Percentiles rank a stretch among this genome's conserved stretches.
These are phyloP conservation scores for Saccharum spontaneum DNA, from an alignment of 176 grass and related monocot species.

Conservation along the genomic window DNA sequence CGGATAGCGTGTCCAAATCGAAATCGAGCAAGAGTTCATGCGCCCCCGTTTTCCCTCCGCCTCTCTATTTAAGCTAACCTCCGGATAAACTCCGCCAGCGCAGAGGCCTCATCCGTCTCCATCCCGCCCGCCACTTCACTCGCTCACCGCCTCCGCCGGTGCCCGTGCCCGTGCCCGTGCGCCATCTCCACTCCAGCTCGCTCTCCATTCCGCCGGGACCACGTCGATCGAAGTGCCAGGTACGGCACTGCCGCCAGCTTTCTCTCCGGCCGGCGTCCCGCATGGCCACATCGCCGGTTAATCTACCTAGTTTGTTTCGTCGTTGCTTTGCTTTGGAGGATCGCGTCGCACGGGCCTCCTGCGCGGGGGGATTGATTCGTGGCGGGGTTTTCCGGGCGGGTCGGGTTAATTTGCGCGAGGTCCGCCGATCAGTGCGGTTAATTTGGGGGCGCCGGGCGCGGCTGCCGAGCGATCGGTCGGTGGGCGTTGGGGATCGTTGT, in stretches of 20 bases:
- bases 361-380: neutral
- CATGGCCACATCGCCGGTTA: neutral
- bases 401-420: neutral
- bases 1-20: conserved; percentile 15
- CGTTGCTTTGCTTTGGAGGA: neutral
- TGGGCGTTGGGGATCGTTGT: neutral
- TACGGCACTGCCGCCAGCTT: neutral
- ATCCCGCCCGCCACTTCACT: neutral
- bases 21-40: neutral
- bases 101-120: neutral
- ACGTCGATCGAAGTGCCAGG: neutral
- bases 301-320: neutral
- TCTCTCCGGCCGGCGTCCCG: neutral
- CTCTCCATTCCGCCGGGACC: neutral
- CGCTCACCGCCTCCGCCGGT: neutral
- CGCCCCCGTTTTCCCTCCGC: neutral
- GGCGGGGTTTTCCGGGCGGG: neutral
- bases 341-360: neutral
- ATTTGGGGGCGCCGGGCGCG: neutral
- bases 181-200: neutral
- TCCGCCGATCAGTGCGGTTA: neutral
- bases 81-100: neutral
- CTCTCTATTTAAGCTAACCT: neutral
- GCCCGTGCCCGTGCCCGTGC: neutral
- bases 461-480: neutral